Evolutionary conservation across 352 stramenopile species (phyloP), one percentile per base, ranked within the genome.

Genomic region (Globisporangium yorkense): DNA sequence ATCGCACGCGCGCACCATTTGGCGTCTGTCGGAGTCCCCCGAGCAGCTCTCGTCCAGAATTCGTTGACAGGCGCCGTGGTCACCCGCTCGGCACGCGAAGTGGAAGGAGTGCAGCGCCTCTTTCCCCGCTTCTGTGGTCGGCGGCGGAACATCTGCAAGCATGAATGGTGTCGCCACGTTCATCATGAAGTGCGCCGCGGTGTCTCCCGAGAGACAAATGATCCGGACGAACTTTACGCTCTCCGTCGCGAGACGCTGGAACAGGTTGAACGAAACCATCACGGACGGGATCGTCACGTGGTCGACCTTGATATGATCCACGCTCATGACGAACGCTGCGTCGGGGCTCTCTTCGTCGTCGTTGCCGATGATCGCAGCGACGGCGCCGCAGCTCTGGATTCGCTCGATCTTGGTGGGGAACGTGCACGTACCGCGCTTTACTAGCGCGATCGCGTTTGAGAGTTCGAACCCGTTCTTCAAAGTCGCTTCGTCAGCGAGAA

Each of bases 371-470:
- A 92, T 82, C 18, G 70, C 74, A 6, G 82, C 82, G 3, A 84
- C 63, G 0, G 79, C 79, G 9, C 77, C 75, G 15, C 71, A 72
- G 13, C 68, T 55, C 44, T 92, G 82, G 10, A 84, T 65, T 6
- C 82, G 75, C 60, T 85, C 74, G 16, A 88, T 65, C 18, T 92
- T 92, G 18, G 74, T 67, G 1, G 82, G 79, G 55, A 92, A 92
- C 12, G 82, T 80, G 47, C 79, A 89, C 1, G 60, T 73, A 5
- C 82, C 82, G 8, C 82, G 74, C 54, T 84, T 65, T 12, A 89
- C 66, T 18, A 92, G 57, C 1, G 65, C 79, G 9, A 89, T 69
- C 4, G 70, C 61, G 39, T 72, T 67, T 18, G 54, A 55, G 12
- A 91, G 55, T 20, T 65, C 59, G 0, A 45, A 10, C 2, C 61